These are phyloP conservation scores for Zostera marina DNA, from an alignment of 116 monocot genomes.

Conservation along the genomic window DNA sequence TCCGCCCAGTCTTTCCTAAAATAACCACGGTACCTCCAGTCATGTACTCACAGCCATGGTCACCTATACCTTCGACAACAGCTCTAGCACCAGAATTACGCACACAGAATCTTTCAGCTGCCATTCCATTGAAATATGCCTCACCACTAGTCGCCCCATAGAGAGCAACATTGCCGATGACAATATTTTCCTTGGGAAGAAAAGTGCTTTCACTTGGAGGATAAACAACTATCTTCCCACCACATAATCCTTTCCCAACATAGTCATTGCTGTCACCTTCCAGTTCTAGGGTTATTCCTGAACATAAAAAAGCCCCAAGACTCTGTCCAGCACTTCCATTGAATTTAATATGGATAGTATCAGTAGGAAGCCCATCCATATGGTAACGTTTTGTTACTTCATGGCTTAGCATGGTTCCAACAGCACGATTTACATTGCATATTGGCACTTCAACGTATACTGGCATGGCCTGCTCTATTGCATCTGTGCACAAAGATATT, in stretches of 20 bases:
- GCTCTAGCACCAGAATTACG: slow-evolving; percentile 92
- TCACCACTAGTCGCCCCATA: slow-evolving; percentile 89
- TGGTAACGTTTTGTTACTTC: slow-evolving; percentile 89
- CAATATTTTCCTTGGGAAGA: slow-evolving; percentile 92
- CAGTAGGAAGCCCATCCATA: slow-evolving; percentile 59
- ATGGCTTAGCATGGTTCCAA: slow-evolving; percentile 97
- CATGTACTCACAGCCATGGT: slow-evolving; percentile 98
- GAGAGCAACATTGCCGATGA: slow-evolving; percentile 97
- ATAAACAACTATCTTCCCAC: slow-evolving; percentile 88
- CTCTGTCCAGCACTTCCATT: slow-evolving; percentile 95
- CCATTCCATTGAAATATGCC: slow-evolving; percentile 93
- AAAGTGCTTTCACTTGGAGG: slow-evolving; percentile 74
- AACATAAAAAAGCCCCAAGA: slow-evolving; percentile 87
- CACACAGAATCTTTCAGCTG: slow-evolving; percentile 91
- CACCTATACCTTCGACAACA: slow-evolving; percentile 94
- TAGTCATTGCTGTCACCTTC: slow-evolving; percentile 99
- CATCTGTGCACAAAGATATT: slow-evolving; percentile 44
- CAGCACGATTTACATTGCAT: slow-evolving; percentile 82
- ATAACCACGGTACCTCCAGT: slow-evolving; percentile 84
- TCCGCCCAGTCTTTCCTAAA: slow-evolving; percentile 79
- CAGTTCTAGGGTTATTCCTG: slow-evolving; percentile 93
- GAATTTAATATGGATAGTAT: slow-evolving; percentile 80
- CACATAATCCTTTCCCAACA: slow-evolving; percentile 97
- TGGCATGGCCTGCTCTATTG: slow-evolving; percentile 50
- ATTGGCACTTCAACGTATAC: slow-evolving; percentile 72